Conservation (phyloP, 108 stramenopile species). For the Nannochloropsis gaditana region DNA sequence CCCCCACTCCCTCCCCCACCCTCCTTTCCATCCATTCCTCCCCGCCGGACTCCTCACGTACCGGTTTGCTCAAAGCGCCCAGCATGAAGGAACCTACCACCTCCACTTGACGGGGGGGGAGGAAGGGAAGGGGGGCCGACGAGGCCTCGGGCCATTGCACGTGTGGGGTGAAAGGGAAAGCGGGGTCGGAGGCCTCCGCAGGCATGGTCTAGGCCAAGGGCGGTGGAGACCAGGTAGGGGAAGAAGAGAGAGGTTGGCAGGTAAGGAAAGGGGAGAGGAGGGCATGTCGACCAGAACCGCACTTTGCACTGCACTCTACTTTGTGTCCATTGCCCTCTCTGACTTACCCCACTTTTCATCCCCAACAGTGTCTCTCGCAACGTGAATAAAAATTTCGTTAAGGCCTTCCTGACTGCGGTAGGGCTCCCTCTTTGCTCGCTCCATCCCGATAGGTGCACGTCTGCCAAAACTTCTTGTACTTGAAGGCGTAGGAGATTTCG, state of each 20-base stretch:
- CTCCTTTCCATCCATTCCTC: background rate
- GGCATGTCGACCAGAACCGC: background rate
- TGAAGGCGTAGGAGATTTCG: background rate
- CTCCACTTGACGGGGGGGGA: background rate
- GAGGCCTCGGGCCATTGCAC: background rate
- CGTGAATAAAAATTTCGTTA: background rate
- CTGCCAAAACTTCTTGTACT: background rate
- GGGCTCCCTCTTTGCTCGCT: background rate
- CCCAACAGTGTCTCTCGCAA: background rate
- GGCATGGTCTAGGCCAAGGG: background rate
- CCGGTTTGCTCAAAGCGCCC: background rate
- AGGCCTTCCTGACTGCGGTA: background rate
- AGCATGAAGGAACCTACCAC: background rate
- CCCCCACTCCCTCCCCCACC: background rate
- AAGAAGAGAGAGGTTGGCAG: background rate
- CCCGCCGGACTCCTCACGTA: background rate
- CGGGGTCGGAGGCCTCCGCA: background rate
- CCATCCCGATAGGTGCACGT: background rate
- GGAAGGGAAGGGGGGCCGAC: background rate
- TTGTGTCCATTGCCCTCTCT: too few species aligned
- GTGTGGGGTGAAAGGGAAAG: slow-evolving; percentile 1
- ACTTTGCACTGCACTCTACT: too few species aligned
- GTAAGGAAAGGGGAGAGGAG: background rate
- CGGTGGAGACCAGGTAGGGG: background rate
- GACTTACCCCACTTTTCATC: background rate